Evolutionary conservation across 441 rosid genomes (phyloP), one percentile per base, ranked within the genome.

Genomic region (Macaranga tanarius): DNA sequence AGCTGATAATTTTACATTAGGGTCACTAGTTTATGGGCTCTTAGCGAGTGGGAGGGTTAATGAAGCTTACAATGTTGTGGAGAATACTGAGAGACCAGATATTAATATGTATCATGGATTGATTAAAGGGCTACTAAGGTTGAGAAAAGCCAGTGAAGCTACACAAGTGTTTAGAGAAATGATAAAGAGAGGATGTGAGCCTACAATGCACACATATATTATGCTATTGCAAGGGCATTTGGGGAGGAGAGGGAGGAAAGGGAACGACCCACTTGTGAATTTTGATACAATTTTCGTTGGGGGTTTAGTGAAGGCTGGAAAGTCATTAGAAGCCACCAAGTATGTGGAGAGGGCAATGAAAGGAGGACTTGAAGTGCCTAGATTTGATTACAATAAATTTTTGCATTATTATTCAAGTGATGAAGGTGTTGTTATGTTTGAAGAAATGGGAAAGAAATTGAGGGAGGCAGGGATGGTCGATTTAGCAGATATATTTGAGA

Each of bases 181-280:
- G 98, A 88, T 89, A 69, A 71, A 76, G 66, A 89, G 83, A 79
- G 92, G 93, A 2, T 89, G 95, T 10, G 97, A 93, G 84, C 98
- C 95, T 15, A 86, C 75, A 77, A 93, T 93, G 97, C 98, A 92
- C 60, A 92, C 98, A 0, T 93, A 93, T 69, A 75, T 93, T 5
- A 87, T 92, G 95, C 75, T 92, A 73, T 75, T 93, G 84, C 95
- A 92, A 72, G 98, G 95, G 17, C 98, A 90, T 82, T 71, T 91
- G 69, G 98, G 98, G 70, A 90, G 85, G 87, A 86, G 92, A 74
- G 96, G 97, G 59, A 86, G 97, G 81, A 93, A 89, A 73, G 98
- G 97, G 62, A 75, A 80, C n/a, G 89, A 91, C 62, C 86, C 87
- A 26, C 76, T 80, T 7, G 88, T 88, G 79, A 93, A 93, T 83